Conservation (phyloP, 2,329 filamentous ascomycete species). For the Cercospora sesami region DNA sequence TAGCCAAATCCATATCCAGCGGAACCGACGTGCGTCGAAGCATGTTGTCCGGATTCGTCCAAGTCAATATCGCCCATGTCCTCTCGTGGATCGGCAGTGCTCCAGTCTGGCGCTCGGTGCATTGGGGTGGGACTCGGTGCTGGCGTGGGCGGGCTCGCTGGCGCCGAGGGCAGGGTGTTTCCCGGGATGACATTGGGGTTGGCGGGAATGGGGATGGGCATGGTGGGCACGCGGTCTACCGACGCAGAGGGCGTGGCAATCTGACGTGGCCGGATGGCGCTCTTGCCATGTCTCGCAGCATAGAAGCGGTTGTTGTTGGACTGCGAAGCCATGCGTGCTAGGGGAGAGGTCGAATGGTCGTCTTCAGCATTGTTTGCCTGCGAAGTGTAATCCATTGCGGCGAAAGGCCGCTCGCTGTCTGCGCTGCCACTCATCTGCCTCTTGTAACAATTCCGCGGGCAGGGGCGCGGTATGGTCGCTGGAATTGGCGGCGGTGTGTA, state of each 20-base stretch:
- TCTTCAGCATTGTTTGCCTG: constrained; percentile 15
- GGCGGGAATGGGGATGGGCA: constrained; percentile 50
- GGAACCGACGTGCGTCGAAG: constrained; percentile 30
- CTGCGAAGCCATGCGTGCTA: constrained; percentile 37
- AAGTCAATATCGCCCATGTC: constrained; percentile 62
- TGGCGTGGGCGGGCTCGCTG: constrained; percentile 66
- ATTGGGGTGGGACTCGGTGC: constrained; percentile 66
- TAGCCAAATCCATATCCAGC: constrained; percentile 48
- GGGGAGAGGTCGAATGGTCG: constrained; percentile 27
- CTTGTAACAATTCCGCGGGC: neutral
- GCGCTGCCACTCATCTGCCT: neutral
- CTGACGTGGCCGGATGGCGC: constrained; percentile 44
- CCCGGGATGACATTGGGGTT: constrained; percentile 54
- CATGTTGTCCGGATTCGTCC: constrained; percentile 29
- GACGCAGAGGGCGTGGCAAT: constrained; percentile 47
- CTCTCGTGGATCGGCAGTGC: constrained; percentile 73
- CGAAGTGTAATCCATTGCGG: neutral
- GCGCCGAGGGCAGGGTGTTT: constrained; percentile 64
- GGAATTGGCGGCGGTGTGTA: neutral
- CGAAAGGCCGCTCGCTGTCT: neutral
- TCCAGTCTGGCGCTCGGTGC: constrained; percentile 70
- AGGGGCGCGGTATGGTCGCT: neutral
- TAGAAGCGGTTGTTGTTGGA: constrained; percentile 38
- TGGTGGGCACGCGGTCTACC: constrained; percentile 32
- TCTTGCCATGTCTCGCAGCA: constrained; percentile 37